phyloP scores from a whole-genome alignment of 2,329 filamentous ascomycete species.

The Fusarium siculi region DNA sequence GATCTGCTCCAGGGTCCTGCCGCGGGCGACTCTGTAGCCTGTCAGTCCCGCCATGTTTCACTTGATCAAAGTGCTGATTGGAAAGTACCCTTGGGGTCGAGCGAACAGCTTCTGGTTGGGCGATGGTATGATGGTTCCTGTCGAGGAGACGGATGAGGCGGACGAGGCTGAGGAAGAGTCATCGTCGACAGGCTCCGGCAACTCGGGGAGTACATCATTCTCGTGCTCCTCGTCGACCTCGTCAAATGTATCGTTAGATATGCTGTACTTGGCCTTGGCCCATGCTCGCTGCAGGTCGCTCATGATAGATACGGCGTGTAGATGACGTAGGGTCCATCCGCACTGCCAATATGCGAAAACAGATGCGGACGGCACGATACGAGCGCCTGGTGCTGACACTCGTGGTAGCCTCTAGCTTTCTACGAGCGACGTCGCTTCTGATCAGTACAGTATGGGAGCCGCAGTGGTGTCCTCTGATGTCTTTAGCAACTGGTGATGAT shows the following conservation, averaged over 20 bases:
- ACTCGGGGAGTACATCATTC: constrained; percentile 57
- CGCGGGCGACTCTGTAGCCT: constrained; percentile 56
- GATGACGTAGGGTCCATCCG: constrained; percentile 33
- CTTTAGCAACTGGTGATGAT: constrained; percentile 28
- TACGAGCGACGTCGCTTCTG: constrained; percentile 6
- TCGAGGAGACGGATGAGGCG: constrained; percentile 87
- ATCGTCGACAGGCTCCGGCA: constrained; percentile 61
- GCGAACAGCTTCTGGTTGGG: constrained; percentile 79
- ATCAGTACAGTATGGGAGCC: not conserved
- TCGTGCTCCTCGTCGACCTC: constrained; percentile 66
- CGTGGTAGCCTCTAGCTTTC: not conserved
- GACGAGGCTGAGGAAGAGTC: constrained; percentile 80
- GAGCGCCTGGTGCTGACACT: constrained; percentile 12
- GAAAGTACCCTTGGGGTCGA: constrained; percentile 70
- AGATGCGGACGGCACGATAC: not conserved
- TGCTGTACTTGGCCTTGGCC: constrained; percentile 77
- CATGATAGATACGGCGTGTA: constrained; percentile 61
- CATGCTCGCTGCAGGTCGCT: constrained; percentile 84
- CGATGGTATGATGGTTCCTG: constrained; percentile 88
- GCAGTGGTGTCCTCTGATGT: constrained; percentile 5
- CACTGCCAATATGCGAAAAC: constrained; percentile 11
- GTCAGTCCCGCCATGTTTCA: constrained; percentile 40
- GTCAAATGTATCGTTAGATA: constrained; percentile 62
- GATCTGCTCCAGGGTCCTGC: constrained; percentile 71
- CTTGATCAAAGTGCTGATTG: constrained; percentile 3